phyloP scores from a whole-genome alignment of 768 basidiomycete species.

The Termitomyces eurrhizus region DNA sequence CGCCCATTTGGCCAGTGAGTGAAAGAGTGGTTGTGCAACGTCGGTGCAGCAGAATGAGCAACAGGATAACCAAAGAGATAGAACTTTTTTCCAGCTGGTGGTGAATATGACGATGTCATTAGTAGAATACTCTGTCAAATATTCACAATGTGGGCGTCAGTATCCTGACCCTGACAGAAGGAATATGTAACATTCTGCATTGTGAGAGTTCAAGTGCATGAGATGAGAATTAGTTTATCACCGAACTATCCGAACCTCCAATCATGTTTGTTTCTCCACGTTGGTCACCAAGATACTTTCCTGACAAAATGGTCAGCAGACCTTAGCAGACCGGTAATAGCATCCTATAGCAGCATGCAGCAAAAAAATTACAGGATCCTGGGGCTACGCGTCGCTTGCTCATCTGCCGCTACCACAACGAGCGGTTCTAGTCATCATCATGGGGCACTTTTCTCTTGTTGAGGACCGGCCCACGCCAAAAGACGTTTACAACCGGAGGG shows the following conservation, averaged over 20 bases:
- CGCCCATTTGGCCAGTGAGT: conserved; percentile 14
- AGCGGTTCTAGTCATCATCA: conserved; percentile 1
- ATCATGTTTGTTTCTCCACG: neutral
- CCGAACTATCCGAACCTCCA: neutral
- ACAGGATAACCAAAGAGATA: conserved; percentile 33
- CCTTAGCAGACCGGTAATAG: neutral
- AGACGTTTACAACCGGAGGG: conserved; percentile 39
- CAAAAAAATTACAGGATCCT: neutral
- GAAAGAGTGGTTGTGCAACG: conserved; percentile 30
- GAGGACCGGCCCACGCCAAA: conserved; percentile 21
- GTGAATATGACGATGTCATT: neutral
- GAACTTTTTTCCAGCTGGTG: conserved; percentile 15
- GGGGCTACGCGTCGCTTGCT: neutral
- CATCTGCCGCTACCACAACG: neutral
- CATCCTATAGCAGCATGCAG: neutral
- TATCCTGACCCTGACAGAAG: neutral
- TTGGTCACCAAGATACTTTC: neutral
- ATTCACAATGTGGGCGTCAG: no score
- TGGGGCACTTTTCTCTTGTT: conserved; percentile 20
- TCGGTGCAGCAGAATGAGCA: conserved; percentile 29
- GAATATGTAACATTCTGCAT: neutral
- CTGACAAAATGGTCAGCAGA: conserved; percentile 1
- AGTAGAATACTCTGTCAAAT: neutral
- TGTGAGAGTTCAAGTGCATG: neutral
- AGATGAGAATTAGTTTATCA: neutral